phyloP scores from a whole-genome alignment of 2,329 filamentous ascomycete species.

The Phaeomoniella chlamydospora region DNA sequence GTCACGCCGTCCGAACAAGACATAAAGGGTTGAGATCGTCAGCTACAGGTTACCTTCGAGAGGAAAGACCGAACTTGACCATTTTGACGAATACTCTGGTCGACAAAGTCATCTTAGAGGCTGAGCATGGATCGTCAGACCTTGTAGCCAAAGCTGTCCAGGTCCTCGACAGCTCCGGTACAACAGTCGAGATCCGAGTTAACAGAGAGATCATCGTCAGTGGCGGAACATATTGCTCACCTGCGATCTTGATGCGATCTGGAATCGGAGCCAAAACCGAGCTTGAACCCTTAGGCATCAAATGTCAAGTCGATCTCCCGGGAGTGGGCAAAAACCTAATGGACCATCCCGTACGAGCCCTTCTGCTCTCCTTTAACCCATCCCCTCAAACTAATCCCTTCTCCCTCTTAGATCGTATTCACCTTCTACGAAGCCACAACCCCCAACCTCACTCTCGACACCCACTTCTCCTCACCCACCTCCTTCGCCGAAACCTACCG shows the following conservation, averaged over 20 bases:
- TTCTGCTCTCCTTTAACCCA: conserved; percentile 11
- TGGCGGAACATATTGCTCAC: conserved; percentile 30
- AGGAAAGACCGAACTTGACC: conserved; percentile 34
- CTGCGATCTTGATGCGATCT: conserved; percentile 37
- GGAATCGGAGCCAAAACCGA: conserved; percentile 34
- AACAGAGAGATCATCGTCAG: conserved; percentile 27
- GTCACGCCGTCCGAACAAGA: conserved; percentile 39
- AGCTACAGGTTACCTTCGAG: conserved; percentile 25
- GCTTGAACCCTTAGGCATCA: conserved; percentile 26
- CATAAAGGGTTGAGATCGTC: conserved; percentile 38
- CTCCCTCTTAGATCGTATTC: conserved; percentile 33
- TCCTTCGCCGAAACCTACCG: conserved; percentile 35
- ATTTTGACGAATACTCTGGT: conserved; percentile 35
- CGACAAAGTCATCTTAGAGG: conserved; percentile 36
- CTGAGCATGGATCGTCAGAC: conserved; percentile 4
- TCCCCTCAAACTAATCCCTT: conserved; percentile 6
- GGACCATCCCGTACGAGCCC: conserved; percentile 31
- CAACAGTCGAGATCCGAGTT: conserved; percentile 20
- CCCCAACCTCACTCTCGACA: conserved; percentile 38
- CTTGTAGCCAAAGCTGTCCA: conserved; percentile 22
- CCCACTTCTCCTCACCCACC: conserved; percentile 40
- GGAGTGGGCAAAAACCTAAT: conserved; percentile 40
- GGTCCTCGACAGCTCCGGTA: conserved; percentile 26
- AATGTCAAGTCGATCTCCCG: conserved; percentile 27
- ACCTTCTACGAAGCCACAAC: conserved; percentile 46